phyloP scores from a whole-genome alignment of 2,329 filamentous ascomycete genomes.

The Aphanocladium album region DNA sequence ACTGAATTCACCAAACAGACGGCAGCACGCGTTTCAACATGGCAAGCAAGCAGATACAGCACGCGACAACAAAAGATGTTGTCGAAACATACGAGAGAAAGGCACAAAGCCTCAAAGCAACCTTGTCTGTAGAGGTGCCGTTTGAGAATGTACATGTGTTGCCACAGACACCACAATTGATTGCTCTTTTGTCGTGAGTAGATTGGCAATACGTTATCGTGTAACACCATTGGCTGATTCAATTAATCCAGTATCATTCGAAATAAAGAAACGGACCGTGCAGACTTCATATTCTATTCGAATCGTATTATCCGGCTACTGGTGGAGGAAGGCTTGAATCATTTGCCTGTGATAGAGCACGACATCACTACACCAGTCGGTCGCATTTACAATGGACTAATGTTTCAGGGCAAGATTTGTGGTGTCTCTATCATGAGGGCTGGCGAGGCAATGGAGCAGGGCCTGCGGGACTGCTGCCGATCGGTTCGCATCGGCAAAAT shows the following conservation, averaged over 20 bases:
- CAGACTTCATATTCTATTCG: slow-evolving; percentile 98
- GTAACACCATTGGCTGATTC: slow-evolving; percentile 20
- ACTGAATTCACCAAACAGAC: not conserved
- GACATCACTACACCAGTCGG: slow-evolving; percentile 89
- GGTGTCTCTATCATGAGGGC: slow-evolving; percentile 98
- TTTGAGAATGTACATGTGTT: slow-evolving; percentile 88
- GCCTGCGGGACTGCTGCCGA: slow-evolving; percentile 89
- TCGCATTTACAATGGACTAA: slow-evolving; percentile 80
- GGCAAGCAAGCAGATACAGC: not conserved
- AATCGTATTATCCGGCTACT: slow-evolving; percentile 96
- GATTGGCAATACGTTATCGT: not conserved
- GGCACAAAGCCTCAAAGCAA: slow-evolving; percentile 77
- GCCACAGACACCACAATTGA: slow-evolving; percentile 91
- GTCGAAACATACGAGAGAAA: slow-evolving; percentile 23
- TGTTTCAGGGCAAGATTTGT: slow-evolving; percentile 97
- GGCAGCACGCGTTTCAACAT: not conserved
- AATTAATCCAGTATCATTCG: slow-evolving; percentile 75
- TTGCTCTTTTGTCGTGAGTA: slow-evolving; percentile 92
- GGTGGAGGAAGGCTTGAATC: slow-evolving; percentile 95
- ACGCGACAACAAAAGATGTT: slow-evolving; percentile 5
- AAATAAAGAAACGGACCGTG: slow-evolving; percentile 81
- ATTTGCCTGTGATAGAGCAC: slow-evolving; percentile 85
- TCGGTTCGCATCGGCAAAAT: slow-evolving; percentile 99
- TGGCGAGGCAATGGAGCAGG: slow-evolving; percentile 98
- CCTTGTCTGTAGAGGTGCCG: slow-evolving; percentile 75